These are phyloP conservation scores for Triangularia verruculosa DNA, from an alignment of 2,329 filamentous ascomycete species.

Conservation along the genomic window DNA sequence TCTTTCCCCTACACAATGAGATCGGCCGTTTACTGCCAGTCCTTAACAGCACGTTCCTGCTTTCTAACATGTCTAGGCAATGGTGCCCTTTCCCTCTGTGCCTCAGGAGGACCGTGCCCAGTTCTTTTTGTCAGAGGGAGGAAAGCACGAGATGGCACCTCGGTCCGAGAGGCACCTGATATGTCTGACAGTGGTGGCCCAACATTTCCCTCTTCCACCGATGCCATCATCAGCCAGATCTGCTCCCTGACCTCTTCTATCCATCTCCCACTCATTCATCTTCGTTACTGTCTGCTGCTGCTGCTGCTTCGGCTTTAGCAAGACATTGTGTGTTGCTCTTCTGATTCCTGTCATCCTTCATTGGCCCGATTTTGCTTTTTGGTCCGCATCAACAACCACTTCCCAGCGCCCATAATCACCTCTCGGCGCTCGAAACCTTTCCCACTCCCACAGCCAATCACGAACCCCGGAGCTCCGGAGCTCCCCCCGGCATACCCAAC, in stretches of 20 bases:
- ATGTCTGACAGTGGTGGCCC: background rate
- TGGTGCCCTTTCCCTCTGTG: background rate
- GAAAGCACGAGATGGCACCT: background rate
- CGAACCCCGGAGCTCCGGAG: background rate
- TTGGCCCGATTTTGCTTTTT: slow-evolving; percentile 20
- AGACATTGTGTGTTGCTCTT: background rate
- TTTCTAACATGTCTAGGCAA: background rate
- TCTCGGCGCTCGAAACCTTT: background rate
- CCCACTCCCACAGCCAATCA: background rate
- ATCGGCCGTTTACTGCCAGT: background rate
- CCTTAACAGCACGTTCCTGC: background rate
- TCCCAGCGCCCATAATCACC: background rate
- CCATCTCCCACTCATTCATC: slow-evolving; percentile 6
- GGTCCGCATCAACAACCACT: slow-evolving; percentile 6
- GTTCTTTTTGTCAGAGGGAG: background rate
- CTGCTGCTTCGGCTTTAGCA: slow-evolving; percentile 6
- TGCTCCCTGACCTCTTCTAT: slow-evolving; percentile 1
- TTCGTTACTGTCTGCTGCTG: slow-evolving; percentile 22
- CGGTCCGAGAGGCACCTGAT: background rate
- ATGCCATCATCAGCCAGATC: background rate
- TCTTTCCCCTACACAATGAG: background rate
- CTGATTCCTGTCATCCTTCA: slow-evolving; percentile 2
- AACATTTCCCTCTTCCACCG: background rate
- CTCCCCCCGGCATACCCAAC: background rate
- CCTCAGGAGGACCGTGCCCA: background rate